Conservation (phyloP, 2,329 filamentous ascomycete species). For the Diaporthe sp. region DNA sequence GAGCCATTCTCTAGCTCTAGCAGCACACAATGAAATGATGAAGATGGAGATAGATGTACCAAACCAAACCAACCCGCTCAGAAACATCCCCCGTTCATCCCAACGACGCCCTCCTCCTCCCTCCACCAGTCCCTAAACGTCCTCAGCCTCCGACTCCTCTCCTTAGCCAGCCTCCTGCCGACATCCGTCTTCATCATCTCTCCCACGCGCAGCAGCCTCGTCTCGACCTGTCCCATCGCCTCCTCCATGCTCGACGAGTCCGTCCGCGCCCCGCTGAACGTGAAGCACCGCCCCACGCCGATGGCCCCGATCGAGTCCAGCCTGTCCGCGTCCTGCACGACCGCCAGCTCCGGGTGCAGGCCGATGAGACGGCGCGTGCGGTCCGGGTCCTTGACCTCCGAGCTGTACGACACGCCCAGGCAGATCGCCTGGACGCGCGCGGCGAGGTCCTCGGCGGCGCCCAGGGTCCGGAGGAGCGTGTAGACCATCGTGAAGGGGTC, state of each 20-base stretch:
- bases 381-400: constrained; percentile 76
- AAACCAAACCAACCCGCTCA: background rate
- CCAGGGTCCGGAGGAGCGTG: constrained; percentile 67
- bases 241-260: constrained; percentile 68
- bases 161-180: constrained; percentile 66
- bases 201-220: constrained; percentile 78
- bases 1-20: background rate
- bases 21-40: background rate
- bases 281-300: constrained; percentile 84
- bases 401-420: constrained; percentile 82
- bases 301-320: constrained; percentile 93
- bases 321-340: constrained; percentile 93
- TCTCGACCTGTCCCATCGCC: constrained; percentile 81
- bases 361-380: constrained; percentile 73
- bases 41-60: background rate
- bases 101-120: constrained; percentile 58
- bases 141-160: constrained; percentile 66
- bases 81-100: constrained; percentile 30
- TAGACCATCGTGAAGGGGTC: constrained; percentile 70
- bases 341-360: constrained; percentile 79
- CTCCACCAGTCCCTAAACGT: constrained; percentile 71
- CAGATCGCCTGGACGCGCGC: constrained; percentile 79
- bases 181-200: constrained; percentile 75
- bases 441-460: constrained; percentile 72
- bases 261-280: constrained; percentile 78